Evolutionary conservation across 75 land plant species (phyloP).

Genomic region (Cryptomeria japonica): DNA sequence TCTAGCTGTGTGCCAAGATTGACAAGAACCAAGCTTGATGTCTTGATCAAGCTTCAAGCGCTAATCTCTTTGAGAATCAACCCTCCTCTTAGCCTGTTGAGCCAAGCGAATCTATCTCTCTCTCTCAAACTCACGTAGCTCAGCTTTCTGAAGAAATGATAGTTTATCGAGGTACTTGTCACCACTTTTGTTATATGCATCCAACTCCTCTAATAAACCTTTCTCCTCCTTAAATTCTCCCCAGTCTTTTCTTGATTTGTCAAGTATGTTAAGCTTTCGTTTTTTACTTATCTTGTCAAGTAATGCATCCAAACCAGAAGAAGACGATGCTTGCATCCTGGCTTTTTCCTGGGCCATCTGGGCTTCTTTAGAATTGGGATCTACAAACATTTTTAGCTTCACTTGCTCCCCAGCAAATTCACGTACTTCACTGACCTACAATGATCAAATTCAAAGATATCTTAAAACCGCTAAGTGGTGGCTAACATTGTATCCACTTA

Average conservation of each 20-base stretch:
- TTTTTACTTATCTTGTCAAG: slow-evolving; percentile 91
- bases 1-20: not conserved
- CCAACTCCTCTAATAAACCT: slow-evolving; percentile 85
- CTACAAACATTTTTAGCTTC: slow-evolving; percentile 69
- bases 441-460: not conserved
- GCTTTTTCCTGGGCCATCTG: slow-evolving; percentile 58
- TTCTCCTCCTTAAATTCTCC: slow-evolving; percentile 94
- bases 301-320: slow-evolving; percentile 81
- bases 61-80: slow-evolving; percentile 46
- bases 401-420: slow-evolving; percentile 90
- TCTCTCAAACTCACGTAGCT: slow-evolving; percentile 87
- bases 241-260: slow-evolving; percentile 97
- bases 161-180: slow-evolving; percentile 90
- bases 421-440: slow-evolving; percentile 71
- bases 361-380: slow-evolving; percentile 72
- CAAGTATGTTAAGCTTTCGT: slow-evolving; percentile 89
- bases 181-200: slow-evolving; percentile 97
- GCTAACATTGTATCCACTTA: not conserved
- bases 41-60: not conserved
- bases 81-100: slow-evolving; percentile 63
- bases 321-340: slow-evolving; percentile 36
- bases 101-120: slow-evolving; percentile 93
- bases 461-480: not conserved
- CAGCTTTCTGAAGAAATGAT: slow-evolving; percentile 86
- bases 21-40: not conserved